Evolutionary conservation across 176 grass and related monocot genomes (phyloP), one percentile per base, ranked within the genome.

Genomic region (Avena atlantica): DNA sequence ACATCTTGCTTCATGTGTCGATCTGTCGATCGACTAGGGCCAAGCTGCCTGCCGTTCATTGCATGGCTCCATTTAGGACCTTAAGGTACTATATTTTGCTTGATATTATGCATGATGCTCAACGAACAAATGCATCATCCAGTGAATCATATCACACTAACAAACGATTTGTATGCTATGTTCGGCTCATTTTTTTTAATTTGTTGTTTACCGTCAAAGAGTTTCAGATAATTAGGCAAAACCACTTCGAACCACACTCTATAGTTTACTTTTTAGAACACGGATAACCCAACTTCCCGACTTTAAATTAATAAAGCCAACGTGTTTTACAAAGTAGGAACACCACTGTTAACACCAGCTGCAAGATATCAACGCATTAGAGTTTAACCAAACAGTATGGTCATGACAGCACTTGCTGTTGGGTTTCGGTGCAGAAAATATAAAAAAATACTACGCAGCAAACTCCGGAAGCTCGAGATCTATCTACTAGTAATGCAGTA

Each of bases 1-100:
- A 73, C 24, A 25, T 78, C 64, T 61, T 71, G 65, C 53, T 8
- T 61, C 29, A 24, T 85, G 57, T 86, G 76, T 70, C 73, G 60
- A 55, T 37, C 47, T 48, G 49, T 47, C 74, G 12, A 31, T 14
- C 11, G 63, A 31, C 24, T 31, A 66, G 77, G 25, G 42, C 29
- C 19, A 85, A 11, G 44, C 19, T 23, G 73, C 56, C 2, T 31
- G 82, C 70, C 52, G 12, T 81, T 68, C 61, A n/a, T 70, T 44
- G 66, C 66, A 57, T 83, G 20, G 31, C 36, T 59, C 81, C 34
- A 16, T 71, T 25, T 73, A 25, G 59, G 63, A 66, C 63, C 63
- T 66, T 31, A 31, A 15, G 63, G 62, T 29, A 31, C 58, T 72
- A 15, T 59, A 52, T 15, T 8, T 13, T 12, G 47, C 17, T 52